A percentile compares a stretch with the other conserved stretches of the same genome.
Conservation (phyloP, 2,329 filamentous ascomycete genomes). For the Podosphaera aphanis region DNA sequence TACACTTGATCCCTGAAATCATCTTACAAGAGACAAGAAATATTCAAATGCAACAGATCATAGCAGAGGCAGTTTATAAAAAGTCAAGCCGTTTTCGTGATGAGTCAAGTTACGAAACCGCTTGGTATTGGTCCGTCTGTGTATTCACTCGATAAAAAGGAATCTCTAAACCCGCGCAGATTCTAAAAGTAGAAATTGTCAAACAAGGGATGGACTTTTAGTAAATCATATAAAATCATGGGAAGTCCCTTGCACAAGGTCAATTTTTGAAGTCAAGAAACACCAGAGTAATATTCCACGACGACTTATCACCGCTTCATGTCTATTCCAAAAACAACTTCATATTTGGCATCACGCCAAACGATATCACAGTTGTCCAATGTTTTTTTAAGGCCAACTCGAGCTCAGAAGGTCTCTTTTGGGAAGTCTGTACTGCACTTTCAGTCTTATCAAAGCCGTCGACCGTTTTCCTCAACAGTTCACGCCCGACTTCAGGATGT, state of each 20-base stretch:
- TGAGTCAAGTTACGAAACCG: background rate
- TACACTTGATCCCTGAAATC: too few species aligned
- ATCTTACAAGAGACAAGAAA: too few species aligned
- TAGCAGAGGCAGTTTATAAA: background rate
- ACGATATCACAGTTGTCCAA: conserved; percentile 11
- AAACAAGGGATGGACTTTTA: background rate
- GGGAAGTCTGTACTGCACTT: conserved; percentile 4
- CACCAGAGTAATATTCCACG: background rate
- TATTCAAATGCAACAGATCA: too few species aligned
- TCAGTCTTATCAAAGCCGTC: conserved; percentile 4
- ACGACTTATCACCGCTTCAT: conserved; percentile 6
- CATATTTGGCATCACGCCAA: conserved; percentile 9
- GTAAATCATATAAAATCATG: background rate
- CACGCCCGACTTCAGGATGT: conserved; percentile 11
- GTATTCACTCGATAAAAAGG: background rate
- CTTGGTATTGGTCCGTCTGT: background rate
- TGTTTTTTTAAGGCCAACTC: conserved; percentile 9
- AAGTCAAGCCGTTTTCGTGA: background rate
- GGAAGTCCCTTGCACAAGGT: background rate
- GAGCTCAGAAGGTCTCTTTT: conserved; percentile 6
- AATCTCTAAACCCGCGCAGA: background rate
- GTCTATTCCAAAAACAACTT: conserved; percentile 11
- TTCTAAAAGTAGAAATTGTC: background rate
- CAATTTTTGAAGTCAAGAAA: background rate
- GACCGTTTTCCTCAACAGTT: conserved; percentile 13